Conservation (phyloP, 192 early-diverging fungal species). For the Dimargaris cristalligena region DNA sequence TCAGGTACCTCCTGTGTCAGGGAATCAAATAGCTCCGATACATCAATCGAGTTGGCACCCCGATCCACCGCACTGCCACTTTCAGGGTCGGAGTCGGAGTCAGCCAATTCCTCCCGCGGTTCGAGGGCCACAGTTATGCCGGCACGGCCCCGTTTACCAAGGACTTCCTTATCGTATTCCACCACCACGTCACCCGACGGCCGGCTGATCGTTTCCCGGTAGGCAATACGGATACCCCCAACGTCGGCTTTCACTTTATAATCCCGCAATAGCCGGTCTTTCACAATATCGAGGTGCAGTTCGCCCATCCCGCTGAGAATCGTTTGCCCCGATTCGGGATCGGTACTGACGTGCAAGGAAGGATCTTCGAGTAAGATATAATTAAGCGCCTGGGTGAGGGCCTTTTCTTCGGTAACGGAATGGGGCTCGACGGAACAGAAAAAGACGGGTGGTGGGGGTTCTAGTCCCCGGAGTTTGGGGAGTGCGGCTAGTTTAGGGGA, state of each 20-base stretch:
- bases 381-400: conserved; percentile 53
- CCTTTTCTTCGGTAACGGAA: conserved; percentile 57
- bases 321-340: conserved; percentile 78
- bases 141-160: conserved; percentile 47
- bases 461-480: conserved; percentile 45
- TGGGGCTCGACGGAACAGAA: conserved; percentile 59
- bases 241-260: conserved; percentile 62
- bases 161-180: conserved; percentile 48
- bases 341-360: conserved; percentile 47
- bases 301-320: conserved; percentile 88
- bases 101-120: conserved; percentile 16
- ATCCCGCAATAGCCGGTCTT: conserved; percentile 63
- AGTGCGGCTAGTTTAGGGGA: no score
- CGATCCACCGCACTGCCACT: not conserved
- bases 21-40: not conserved
- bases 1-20: no score
- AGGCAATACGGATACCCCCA: conserved; percentile 73
- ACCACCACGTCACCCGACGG: no score
- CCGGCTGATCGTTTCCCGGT: conserved; percentile 53
- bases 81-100: not conserved
- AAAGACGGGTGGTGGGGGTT: conserved; percentile 76
- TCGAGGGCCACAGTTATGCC: conserved; percentile 35
- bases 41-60: not conserved
- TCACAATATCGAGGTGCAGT: conserved; percentile 80
- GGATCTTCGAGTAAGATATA: conserved; percentile 74